These are phyloP conservation scores for Dendrothele bispora DNA, from an alignment of 768 basidiomycete species.

Conservation along the genomic window DNA sequence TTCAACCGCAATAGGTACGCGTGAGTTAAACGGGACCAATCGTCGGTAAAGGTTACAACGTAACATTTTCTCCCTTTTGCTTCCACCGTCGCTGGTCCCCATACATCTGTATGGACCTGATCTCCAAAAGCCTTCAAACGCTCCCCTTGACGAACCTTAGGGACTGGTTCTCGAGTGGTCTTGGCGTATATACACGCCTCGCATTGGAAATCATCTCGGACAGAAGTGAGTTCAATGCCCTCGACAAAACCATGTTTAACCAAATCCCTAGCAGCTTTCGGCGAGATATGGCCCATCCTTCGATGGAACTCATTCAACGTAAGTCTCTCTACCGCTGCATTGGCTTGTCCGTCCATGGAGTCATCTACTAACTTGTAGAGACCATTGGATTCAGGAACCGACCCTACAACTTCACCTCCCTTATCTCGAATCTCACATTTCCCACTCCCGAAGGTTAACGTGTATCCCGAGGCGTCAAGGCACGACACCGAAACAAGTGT, in stretches of 20 bases:
- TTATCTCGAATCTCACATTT: not conserved
- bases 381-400: not conserved
- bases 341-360: not conserved
- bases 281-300: slow-evolving; percentile 2
- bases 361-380: not conserved
- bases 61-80: slow-evolving; percentile 27
- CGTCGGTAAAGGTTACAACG: slow-evolving; percentile 38
- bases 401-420: not conserved
- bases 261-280: not conserved
- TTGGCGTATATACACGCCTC: not conserved
- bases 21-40: slow-evolving; percentile 25
- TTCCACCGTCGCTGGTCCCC: slow-evolving; percentile 39
- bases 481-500: not conserved
- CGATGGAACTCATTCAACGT: not conserved
- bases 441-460: not conserved
- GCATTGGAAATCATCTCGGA: not conserved
- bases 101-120: slow-evolving; percentile 40
- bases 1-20: slow-evolving; percentile 31
- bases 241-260: not conserved
- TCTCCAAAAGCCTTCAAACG: slow-evolving; percentile 30
- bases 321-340: not conserved
- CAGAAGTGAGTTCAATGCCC: not conserved
- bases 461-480: not conserved
- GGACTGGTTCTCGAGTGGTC: slow-evolving; percentile 8
- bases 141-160: slow-evolving; percentile 27